Evolutionary conservation across 371 early-diverging fungal species (phyloP).

Genomic region (Mucor irregularis): DNA sequence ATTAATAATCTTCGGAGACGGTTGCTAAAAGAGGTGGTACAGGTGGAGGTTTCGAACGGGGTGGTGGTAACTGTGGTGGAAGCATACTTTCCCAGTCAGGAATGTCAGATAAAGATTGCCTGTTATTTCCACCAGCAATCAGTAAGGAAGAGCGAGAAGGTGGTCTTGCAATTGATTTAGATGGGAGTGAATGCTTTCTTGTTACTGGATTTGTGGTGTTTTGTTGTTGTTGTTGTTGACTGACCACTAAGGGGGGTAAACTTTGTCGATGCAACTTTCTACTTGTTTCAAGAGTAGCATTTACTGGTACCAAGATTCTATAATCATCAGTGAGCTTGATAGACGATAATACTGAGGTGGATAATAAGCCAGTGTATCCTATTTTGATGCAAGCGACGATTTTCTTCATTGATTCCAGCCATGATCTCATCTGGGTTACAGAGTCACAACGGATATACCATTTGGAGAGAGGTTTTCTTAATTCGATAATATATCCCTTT

Average conservation of each 20-base stretch:
- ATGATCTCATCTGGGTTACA: constrained; percentile 32
- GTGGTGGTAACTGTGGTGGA: constrained; percentile 46
- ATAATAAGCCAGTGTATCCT: constrained; percentile 29
- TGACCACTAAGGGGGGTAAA: too few relatives aligned
- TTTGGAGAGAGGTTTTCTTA: constrained; percentile 40
- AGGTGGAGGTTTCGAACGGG: constrained; percentile 35
- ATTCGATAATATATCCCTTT: constrained; percentile 40
- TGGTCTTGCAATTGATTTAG: constrained; percentile 29
- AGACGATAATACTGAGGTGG: constrained; percentile 15
- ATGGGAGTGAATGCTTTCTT: constrained; percentile 33
- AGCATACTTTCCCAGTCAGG: constrained; percentile 40
- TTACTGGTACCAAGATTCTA: constrained; percentile 21
- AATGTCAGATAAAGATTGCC: constrained; percentile 37
- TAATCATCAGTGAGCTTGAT: constrained; percentile 35
- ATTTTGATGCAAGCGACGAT: constrained; percentile 40
- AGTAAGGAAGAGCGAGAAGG: not conserved
- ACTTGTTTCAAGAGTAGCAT: not conserved
- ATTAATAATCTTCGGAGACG: constrained; percentile 20
- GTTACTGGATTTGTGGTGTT: constrained; percentile 13
- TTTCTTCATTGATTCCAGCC: constrained; percentile 47
- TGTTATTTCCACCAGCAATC: constrained; percentile 2
- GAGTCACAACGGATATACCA: constrained; percentile 47
- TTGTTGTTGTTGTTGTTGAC: not conserved
- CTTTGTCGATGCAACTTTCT: constrained; percentile 11
- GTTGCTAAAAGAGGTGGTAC: constrained; percentile 20